Evolutionary conservation across 2,329 filamentous ascomycete genomes (phyloP).

Genomic region (Leptodontidium sp.): DNA sequence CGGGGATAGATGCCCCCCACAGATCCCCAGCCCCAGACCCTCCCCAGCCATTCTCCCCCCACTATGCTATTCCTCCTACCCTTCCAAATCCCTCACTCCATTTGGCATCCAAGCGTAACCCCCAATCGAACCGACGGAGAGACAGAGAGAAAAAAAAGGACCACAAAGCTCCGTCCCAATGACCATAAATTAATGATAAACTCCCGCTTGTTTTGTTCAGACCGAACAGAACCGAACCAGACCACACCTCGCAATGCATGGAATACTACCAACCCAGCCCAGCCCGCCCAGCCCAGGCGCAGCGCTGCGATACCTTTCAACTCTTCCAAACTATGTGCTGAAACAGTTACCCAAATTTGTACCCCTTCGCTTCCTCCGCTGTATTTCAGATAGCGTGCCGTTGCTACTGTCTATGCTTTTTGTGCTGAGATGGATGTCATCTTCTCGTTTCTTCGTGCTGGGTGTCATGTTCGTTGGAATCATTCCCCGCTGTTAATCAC

Average conservation of each 20-base stretch:
- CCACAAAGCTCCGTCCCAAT: constrained; percentile 14
- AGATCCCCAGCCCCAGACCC: background rate
- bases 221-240: background rate
- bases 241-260: constrained; percentile 17
- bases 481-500: constrained; percentile 68
- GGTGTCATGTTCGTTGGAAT: background rate
- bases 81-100: background rate
- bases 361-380: constrained; percentile 7
- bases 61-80: background rate
- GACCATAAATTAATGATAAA: constrained; percentile 15
- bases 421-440: background rate
- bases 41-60: background rate
- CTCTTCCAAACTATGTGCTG: constrained; percentile 4
- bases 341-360: constrained; percentile 1
- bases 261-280: background rate
- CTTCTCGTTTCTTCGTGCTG: background rate
- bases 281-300: too few species aligned
- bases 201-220: constrained; percentile 15
- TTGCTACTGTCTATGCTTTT: constrained; percentile 3
- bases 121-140: background rate
- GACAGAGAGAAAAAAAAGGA: background rate
- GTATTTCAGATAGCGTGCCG: background rate
- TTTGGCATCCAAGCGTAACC: background rate
- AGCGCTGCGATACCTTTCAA: background rate
- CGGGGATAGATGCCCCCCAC: too few species aligned